Base-by-base conservation (phyloP, 495 filamentous ascomycete species). In the Neurospora tetrasperma region DNA sequence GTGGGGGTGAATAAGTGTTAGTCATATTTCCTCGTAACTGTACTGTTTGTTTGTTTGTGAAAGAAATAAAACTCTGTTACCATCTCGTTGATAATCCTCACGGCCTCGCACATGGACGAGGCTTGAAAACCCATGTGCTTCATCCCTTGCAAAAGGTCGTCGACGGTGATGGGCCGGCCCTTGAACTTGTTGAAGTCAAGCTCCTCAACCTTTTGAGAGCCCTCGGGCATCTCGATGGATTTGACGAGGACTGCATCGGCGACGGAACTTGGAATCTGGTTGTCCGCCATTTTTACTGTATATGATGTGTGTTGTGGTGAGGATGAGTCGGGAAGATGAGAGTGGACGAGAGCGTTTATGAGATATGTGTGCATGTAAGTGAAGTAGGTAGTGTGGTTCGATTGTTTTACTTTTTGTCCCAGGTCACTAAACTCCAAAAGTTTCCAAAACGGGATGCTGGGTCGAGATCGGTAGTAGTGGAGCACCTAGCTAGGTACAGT, bases 91-190 rank as follows among this genome's bases (percentile, higher is more conserved):
- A 99, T 91, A 73, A 98, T 96, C 43, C 89, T 84, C 69, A 92
- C 88, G 5, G 95, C 96, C 75, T 97, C 91, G 20, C 90, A 89
- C 66, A 98, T 88, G 6, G 92, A 90, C 66, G 88, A 93, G 18
- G 93, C 94, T 83, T 99, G 96, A 80, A 98, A 98, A 11, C 96
- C 96, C 87, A 93, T 97, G 74, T 87, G 84, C 73, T 87, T 86
- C 91, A 98, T 94, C 70, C 90, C 89, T n/a, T 88, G 85, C 16
- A 95, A 85, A 75, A 99, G 83, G 78, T 97, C 93, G 18, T 91
- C 89, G 42, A 92, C 93, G 3, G 93, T 97, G 75, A 98, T 92
- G 75, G 89, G 86, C 18, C 88, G 87, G 44, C 89, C 89, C 71
- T 87, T 85, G 78, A 90, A 92, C 39, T 90, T 80, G 82, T 97